Percentiles rank a stretch among this genome's conserved stretches.
phyloP scores from a whole-genome alignment of 2,329 filamentous ascomycete genomes.

The Bipolaris oryzae region DNA sequence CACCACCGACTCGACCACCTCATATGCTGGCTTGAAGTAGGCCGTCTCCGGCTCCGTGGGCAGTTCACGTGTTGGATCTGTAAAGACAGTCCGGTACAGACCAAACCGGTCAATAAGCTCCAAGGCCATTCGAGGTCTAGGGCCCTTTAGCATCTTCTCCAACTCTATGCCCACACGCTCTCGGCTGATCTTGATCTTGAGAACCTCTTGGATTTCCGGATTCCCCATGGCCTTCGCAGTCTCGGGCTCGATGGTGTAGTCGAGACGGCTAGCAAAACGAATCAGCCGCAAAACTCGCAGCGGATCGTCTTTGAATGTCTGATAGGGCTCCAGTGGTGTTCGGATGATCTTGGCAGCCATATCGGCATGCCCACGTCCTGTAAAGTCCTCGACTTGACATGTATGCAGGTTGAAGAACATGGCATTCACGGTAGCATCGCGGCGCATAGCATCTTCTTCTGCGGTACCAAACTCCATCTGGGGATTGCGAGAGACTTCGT shows the following conservation, averaged over 20 bases:
- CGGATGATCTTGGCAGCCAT: conserved; percentile 75
- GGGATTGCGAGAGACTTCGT: conserved; percentile 86
- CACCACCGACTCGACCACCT: conserved; percentile 57
- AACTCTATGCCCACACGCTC: conserved; percentile 87
- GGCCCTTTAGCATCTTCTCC: conserved; percentile 84
- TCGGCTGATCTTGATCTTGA: conserved; percentile 88
- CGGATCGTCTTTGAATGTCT: conserved; percentile 95
- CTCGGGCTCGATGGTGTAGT: conserved; percentile 75
- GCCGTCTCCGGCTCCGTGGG: conserved; percentile 62
- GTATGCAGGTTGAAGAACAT: conserved; percentile 94
- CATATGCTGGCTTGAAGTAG: conserved; percentile 69
- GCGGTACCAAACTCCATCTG: conserved; percentile 93
- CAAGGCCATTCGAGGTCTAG: conserved; percentile 67
- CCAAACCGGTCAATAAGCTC: conserved; percentile 68
- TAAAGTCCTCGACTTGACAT: conserved; percentile 81
- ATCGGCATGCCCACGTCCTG: conserved; percentile 73
- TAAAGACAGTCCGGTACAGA: conserved; percentile 76
- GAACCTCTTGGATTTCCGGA: conserved; percentile 73
- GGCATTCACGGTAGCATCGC: conserved; percentile 93
- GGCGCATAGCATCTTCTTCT: conserved; percentile 83
- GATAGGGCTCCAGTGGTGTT: conserved; percentile 84
- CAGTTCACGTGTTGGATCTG: conserved; percentile 65
- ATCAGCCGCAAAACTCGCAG: conserved; percentile 85
- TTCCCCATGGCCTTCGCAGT: conserved; percentile 78
- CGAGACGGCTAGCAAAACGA: conserved; percentile 84